A percentile compares a stretch with the other conserved stretches of the same genome.
Conservation (phyloP, 345 rosid genomes). For the Angophora floribunda region DNA sequence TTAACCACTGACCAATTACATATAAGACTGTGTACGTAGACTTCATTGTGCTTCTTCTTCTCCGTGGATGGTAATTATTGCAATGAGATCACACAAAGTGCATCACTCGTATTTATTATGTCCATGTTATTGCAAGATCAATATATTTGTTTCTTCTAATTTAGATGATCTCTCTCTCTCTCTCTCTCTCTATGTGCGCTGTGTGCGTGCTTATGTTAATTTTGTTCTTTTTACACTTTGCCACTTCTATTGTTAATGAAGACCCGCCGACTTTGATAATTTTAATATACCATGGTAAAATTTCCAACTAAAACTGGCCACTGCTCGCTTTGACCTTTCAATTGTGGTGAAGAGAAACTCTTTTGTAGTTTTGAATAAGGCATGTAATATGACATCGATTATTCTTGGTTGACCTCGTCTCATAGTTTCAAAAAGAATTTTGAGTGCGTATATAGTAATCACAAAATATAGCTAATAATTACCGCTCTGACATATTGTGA, state of each 20-base stretch:
- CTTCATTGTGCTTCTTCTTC: background rate
- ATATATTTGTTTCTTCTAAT: background rate
- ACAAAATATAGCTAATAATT: background rate
- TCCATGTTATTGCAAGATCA: background rate
- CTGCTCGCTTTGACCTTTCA: background rate
- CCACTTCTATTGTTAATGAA: background rate
- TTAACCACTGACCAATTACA: background rate
- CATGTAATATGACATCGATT: background rate
- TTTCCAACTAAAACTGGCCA: background rate
- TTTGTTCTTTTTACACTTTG: background rate
- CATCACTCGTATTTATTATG: background rate
- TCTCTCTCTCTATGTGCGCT: too few species aligned
- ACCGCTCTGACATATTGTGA: background rate
- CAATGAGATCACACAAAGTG: background rate
- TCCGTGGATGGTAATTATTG: background rate
- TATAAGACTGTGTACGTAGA: background rate
- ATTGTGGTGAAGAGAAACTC: background rate
- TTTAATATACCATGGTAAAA: background rate
- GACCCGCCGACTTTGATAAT: background rate
- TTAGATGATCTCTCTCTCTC: background rate
- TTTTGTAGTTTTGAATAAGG: background rate
- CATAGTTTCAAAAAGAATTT: background rate
- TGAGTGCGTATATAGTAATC: background rate
- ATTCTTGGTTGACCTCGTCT: background rate
- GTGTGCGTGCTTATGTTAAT: background rate